Evolutionary conservation across 495 filamentous ascomycete genomes (phyloP), one percentile per base, ranked within the genome.

Genomic region (Ramalina peruviana): DNA sequence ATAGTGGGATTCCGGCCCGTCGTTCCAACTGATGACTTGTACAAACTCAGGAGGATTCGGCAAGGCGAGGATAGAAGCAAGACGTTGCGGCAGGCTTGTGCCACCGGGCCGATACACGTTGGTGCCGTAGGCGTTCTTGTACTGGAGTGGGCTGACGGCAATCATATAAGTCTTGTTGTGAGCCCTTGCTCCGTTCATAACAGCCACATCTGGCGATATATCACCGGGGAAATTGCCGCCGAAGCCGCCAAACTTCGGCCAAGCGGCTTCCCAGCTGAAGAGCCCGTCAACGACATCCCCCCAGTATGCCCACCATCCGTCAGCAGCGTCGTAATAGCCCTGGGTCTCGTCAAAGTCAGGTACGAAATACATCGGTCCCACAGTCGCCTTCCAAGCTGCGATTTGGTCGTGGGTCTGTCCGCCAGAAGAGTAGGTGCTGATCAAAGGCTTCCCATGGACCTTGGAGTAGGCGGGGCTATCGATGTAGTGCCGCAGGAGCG

Each of bases 1-100:
- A 54, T 74, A 73, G 50, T 72, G 69, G 48, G 60, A 62, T 50
- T 73, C 70, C 36, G 67, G 67, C 4, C 62, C 67, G 50, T 74
- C 68, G 30, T 65, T 62, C 62, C 63, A 65, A 41, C 62, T 65
- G 37, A 65, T 58, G 2, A 64, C 51, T 30, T 65, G 58, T 4
- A 59, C 57, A 37, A 62, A 56, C 13, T 64, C 60, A 12, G 62
- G 55, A 42, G 52, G 39, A n/a, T 40, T 26, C 15, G 48, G n/a
- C 20, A 62, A 38, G 11, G 48, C 13, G 0, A 65, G 50, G 23
- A 62, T 60, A 20, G 64, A 58, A 10, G 38, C 25, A 55, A 65
- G 62, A 39, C 62, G 62, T 30, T 54, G 30, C 16, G 58, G 55
- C 3, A 72, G 55, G 40, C 65, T 71, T 45, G 58, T 57, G 44